Conservation (phyloP, 169 alveolate genomes). For the Plasmodium berghei region DNA sequence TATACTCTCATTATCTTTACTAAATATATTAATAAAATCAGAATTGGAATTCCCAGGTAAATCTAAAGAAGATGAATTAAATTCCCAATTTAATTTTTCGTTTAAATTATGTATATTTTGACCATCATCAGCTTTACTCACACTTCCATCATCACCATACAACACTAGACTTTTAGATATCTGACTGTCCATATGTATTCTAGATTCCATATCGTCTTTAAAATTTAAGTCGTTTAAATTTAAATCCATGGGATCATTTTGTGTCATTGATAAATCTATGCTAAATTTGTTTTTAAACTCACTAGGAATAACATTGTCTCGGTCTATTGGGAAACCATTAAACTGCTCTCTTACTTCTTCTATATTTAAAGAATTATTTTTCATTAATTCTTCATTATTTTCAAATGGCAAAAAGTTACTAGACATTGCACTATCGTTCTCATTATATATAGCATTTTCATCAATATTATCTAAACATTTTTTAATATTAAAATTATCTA, state of each 20-base stretch:
- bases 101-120: conserved; percentile 15
- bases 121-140: conserved; percentile 27
- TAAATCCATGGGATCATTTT: conserved; percentile 58
- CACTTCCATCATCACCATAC: conserved; percentile 23
- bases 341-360: conserved; percentile 69
- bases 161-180: conserved; percentile 55
- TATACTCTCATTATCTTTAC: conserved; percentile 57
- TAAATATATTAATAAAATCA: conserved; percentile 44
- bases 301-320: conserved; percentile 14
- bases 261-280: conserved; percentile 43
- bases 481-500: conserved; percentile 45
- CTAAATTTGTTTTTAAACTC: conserved; percentile 44
- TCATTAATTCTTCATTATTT: conserved; percentile 43
- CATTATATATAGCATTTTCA: conserved; percentile 14
- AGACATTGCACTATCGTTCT: conserved; percentile 36
- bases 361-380: conserved; percentile 37
- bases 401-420: conserved; percentile 37
- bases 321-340: conserved; percentile 16
- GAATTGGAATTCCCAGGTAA: conserved; percentile 17
- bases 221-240: conserved; percentile 50
- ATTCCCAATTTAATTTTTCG: conserved; percentile 63
- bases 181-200: conserved; percentile 47
- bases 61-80: conserved; percentile 49
- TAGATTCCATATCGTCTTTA: conserved; percentile 55
- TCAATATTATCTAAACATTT: conserved; percentile 69